Evolutionary conservation across 371 early-diverging fungal genomes (phyloP).

Genomic region (Blakeslea trispora): DNA sequence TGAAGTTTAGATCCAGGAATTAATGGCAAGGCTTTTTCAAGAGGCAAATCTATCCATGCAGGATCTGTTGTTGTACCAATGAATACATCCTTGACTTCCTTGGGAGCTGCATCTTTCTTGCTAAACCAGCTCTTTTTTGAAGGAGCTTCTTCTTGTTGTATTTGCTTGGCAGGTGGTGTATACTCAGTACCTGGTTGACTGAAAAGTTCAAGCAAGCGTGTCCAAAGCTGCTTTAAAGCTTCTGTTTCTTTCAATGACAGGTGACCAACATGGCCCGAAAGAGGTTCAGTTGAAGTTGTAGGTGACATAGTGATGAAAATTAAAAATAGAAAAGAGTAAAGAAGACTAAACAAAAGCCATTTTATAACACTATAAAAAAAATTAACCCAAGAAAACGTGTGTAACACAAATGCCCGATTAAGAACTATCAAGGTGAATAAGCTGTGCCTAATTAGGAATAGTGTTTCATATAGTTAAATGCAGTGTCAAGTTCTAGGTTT

Average conservation of each 20-base stretch:
- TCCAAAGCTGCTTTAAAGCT: conserved; percentile 58
- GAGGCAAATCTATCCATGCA: conserved; percentile 35
- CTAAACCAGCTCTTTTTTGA: conserved; percentile 35
- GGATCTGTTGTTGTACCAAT: conserved; percentile 51
- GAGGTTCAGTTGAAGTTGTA: conserved; percentile 12
- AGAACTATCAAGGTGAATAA: conserved; percentile 17
- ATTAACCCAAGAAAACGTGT: conserved; percentile 21
- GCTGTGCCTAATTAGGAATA: background rate
- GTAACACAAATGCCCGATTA: conserved; percentile 21
- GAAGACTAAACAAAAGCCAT: conserved; percentile 1
- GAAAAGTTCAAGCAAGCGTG: conserved; percentile 46
- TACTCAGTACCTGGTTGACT: conserved; percentile 37
- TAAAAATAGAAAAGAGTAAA: conserved; percentile 12
- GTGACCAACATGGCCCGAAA: conserved; percentile 45
- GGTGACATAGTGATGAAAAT: conserved; percentile 23
- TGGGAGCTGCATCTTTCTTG: conserved; percentile 30
- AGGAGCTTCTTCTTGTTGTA: conserved; percentile 14
- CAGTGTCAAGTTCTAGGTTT: too few relatives aligned
- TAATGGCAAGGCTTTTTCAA: conserved; percentile 44
- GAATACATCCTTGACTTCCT: conserved; percentile 48
- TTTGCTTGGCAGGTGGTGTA: conserved; percentile 22
- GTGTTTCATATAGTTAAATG: background rate
- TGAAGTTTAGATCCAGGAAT: conserved; percentile 40
- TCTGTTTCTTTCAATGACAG: conserved; percentile 52
- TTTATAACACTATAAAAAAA: conserved; percentile 8